Base-by-base conservation (phyloP, 2,329 filamentous ascomycete genomes). In the Penicillium sp. region DNA sequence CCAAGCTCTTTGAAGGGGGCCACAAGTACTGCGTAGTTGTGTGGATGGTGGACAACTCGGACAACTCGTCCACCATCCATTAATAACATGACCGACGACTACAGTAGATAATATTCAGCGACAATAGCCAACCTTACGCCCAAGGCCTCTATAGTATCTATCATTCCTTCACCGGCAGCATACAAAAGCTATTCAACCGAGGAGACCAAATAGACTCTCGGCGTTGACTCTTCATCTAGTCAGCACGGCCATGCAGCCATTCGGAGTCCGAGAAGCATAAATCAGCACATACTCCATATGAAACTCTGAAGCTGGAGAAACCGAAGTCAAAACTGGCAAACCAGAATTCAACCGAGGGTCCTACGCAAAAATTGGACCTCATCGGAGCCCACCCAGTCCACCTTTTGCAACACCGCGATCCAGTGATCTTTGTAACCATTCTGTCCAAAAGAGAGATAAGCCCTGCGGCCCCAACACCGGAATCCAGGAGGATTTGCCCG, bases 401-500 rank as follows among this genome's bases (percentile, higher is more conserved):
- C 65, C 51, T 55, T 63, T 47, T 51, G 61, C 61, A 62, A 61
- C 59, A 59, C 63, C 45, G 9, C 63, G 62, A 68, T 65, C 66
- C 65, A 63, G 60, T 57, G 66, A 70, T 67, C 65, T 63, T 65
- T 64, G 45, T 56, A 38, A 12, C 4, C 24, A 30, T 22, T 44
- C 56, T 38, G 54, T 61, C 57, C 66, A 61, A 64, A 60, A 60
- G 60, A 62, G 51, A 66, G 61, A 70, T 68, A 68, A 69, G 67
- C 68, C 65, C 68, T 70, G 68, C 61, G 62, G 68, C 55, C 60
- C 68, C 65, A 59, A 59, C 55, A 38, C 64, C 59, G 63, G 53
- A 28, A 67, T 33, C 59, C 59, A 65, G 65, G 65, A 65, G 64
- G 64, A 67, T 66, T 65, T 67, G 35, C 67, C 67, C 60, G 56